Percentiles rank a stretch among this genome's conserved stretches.
Evolutionary conservation across 1,284 basidiomycete species (phyloP).

Genomic region (Phellopilus nigrolimitatus): DNA sequence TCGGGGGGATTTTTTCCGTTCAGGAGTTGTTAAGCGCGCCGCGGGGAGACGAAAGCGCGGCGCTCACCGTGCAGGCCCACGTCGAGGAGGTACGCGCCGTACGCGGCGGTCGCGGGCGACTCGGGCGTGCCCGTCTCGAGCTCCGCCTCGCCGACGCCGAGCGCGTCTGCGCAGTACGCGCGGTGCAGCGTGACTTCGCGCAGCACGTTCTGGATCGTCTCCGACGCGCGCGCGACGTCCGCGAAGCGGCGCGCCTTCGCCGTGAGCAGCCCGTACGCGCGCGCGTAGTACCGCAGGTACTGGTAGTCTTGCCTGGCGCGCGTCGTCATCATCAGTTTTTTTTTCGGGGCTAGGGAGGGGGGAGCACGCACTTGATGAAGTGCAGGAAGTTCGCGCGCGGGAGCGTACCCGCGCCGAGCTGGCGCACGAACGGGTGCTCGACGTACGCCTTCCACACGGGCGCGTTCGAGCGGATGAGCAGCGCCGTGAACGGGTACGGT

Average conservation of each 20-base stretch:
- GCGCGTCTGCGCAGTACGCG: slow-evolving; percentile 57
- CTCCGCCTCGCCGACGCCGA: slow-evolving; percentile 59
- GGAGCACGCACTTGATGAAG: slow-evolving; percentile 69
- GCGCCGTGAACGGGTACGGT: slow-evolving; percentile 66
- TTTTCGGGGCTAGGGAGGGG: not conserved
- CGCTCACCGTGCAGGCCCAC: slow-evolving; percentile 59
- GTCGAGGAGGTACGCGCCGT: slow-evolving; percentile 84
- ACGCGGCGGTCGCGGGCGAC: slow-evolving; percentile 69
- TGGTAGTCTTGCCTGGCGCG: slow-evolving; percentile 65
- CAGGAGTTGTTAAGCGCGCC: too few species aligned
- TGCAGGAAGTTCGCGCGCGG: slow-evolving; percentile 66
- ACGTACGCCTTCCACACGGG: slow-evolving; percentile 72
- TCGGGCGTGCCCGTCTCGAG: slow-evolving; percentile 63
- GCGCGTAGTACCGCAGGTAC: slow-evolving; percentile 75
- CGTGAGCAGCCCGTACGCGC: slow-evolving; percentile 70
- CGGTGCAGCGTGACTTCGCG: slow-evolving; percentile 74
- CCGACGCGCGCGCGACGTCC: slow-evolving; percentile 60
- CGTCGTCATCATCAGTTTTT: too few species aligned
- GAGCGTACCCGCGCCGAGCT: slow-evolving; percentile 70
- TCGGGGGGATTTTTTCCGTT: too few species aligned
- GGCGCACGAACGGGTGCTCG: slow-evolving; percentile 78
- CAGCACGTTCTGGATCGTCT: slow-evolving; percentile 62
- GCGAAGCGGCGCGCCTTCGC: slow-evolving; percentile 69
- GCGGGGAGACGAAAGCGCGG: not conserved
- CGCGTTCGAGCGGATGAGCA: slow-evolving; percentile 57